Percentiles rank a stretch among this genome's conserved stretches.
phyloP scores from a whole-genome alignment of 2,329 filamentous ascomycete species.

The Phaeoacremonium minimum region DNA sequence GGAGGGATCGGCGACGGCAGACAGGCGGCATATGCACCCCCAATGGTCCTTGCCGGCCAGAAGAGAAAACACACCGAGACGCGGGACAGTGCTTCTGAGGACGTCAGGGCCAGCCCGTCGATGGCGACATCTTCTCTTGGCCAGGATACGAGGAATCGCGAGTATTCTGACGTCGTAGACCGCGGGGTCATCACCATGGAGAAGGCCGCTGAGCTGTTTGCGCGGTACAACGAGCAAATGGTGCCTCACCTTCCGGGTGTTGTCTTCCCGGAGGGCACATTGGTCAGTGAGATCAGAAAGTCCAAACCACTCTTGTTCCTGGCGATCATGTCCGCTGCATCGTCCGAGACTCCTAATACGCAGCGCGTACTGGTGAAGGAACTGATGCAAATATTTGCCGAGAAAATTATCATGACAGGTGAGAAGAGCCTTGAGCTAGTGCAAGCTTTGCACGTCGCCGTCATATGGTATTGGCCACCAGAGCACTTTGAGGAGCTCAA shows the following conservation, averaged over 20 bases:
- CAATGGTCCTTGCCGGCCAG: constrained; percentile 26
- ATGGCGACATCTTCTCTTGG: constrained; percentile 11
- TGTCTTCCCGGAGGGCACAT: constrained; percentile 50
- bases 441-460: constrained; percentile 69
- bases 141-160: constrained; percentile 14
- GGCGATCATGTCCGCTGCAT: constrained; percentile 63
- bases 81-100: constrained; percentile 10
- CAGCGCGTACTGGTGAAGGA: constrained; percentile 64
- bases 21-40: constrained; percentile 11
- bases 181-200: constrained; percentile 54
- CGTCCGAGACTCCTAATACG: constrained; percentile 48
- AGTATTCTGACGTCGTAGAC: constrained; percentile 49
- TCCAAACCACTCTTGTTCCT: constrained; percentile 64
- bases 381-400: constrained; percentile 67
- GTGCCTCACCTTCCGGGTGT: constrained; percentile 58
- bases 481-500: constrained; percentile 82
- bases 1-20: constrained; percentile 4
- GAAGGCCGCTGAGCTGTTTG: constrained; percentile 50
- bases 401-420: constrained; percentile 68
- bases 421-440: constrained; percentile 81
- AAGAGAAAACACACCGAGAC: constrained; percentile 33
- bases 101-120: constrained; percentile 1
- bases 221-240: constrained; percentile 57
- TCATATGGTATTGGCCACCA: constrained; percentile 84
- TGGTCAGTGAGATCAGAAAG: constrained; percentile 50